Evolutionary conservation across 257 asterid species (phyloP), one percentile per base, ranked within the genome.

Genomic region (Gentiana dahurica): DNA sequence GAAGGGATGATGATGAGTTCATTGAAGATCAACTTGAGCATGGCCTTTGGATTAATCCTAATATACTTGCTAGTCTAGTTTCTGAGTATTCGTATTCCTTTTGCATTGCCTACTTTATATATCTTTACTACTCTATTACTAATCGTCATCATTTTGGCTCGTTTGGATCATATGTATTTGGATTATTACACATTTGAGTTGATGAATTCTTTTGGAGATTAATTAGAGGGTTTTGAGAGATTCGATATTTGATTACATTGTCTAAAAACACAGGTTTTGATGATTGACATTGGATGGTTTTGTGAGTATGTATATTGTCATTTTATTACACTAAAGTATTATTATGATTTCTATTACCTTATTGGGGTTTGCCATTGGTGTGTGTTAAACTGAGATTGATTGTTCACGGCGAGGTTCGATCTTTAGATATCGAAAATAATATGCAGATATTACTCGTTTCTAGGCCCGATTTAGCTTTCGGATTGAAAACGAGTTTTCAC

Each of bases 121-220:
- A 51, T 55, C 33, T 47, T 37, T 54, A 0, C 24, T 36, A 12
- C 6, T 8, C 68, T 15, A 12, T 12, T 70, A 65, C 68, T 11
- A 53, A 44, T 60, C 61, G 54, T 49, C 55, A 34, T 60, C 55
- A 55, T 63, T 72, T 54, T 72, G 61, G 65, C 39, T 64, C 53
- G 36, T 24, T 13, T 56, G 71, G 58, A 65, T 61, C 38, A 49
- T 52, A 4, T 73, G 71, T 61, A 60, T 62, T 74, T 53, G 66
- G 57, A 68, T 44, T 24, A 24, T 24, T 58, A 69, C 65, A 61
- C 72, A 75, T 81, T 24, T 77, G 81, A 69, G 75, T 79, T 81
- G 73, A 68, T 81, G 73, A 68, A 81, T 84, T 87, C 82, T 77
- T 77, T 77, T 49, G 70, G 80, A 71, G 59, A 69, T 67, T n/a